A percentile compares a stretch with the other conserved stretches of the same genome.
Evolutionary conservation across 805 yeast genomes (phyloP).

Genomic region (Metschnikowia kunwiensis): DNA sequence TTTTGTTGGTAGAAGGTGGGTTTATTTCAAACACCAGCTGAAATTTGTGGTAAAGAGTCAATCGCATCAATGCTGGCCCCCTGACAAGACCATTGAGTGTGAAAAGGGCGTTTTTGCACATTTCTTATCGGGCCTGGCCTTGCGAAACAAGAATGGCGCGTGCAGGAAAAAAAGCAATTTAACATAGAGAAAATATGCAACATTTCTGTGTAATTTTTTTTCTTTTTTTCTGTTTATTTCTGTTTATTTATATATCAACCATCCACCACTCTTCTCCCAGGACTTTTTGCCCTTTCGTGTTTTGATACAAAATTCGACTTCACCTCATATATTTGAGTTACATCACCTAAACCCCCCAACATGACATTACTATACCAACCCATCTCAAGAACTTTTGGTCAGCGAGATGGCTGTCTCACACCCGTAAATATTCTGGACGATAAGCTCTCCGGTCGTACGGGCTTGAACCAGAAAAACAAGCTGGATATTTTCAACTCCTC

Average conservation of each 20-base stretch:
- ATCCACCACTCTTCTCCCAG: slow-evolving; percentile 2
- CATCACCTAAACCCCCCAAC: neutral
- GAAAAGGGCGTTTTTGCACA: too few relatives aligned
- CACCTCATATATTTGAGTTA: neutral
- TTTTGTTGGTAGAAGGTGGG: neutral
- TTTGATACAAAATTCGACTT: neutral
- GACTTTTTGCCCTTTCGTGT: neutral
- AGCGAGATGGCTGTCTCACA: slow-evolving; percentile 34
- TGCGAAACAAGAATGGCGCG: neutral
- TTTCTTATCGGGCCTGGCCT: neutral
- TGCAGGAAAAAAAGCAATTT: slow-evolving; percentile 20
- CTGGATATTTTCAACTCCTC: neutral
- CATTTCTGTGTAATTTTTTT: slow-evolving; percentile 10
- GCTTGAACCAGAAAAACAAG: neutral
- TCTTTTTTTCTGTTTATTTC: slow-evolving; percentile 10
- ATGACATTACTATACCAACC: slow-evolving; percentile 37
- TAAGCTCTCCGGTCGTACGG: neutral
- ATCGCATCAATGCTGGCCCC: too few relatives aligned
- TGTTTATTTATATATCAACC: slow-evolving; percentile 6
- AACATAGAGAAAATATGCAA: slow-evolving; percentile 15
- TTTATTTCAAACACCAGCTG: too few relatives aligned
- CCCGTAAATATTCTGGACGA: slow-evolving; percentile 22
- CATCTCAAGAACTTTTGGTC: slow-evolving; percentile 26
- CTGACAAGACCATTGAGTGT: too few relatives aligned
- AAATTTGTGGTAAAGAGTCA: too few relatives aligned